Conservation (phyloP, 2,329 filamentous ascomycete species). For the Mycosphaerelloides madeirae region DNA sequence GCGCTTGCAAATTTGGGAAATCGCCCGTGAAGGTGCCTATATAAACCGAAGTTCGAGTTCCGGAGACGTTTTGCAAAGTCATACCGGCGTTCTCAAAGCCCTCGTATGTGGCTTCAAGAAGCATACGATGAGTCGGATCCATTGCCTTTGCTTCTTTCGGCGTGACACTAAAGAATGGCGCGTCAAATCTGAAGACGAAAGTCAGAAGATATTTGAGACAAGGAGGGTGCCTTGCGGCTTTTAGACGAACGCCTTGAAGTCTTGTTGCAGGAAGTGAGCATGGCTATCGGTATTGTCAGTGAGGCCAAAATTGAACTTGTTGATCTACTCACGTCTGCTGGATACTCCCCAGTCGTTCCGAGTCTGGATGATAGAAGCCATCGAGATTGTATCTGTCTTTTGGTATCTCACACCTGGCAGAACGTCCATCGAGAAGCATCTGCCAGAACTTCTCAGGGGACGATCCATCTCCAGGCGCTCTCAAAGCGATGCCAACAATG, state of each 20-base stretch:
- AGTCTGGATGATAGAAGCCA: conserved; percentile 12
- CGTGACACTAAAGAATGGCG: conserved; percentile 41
- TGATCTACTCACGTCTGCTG: too few relatives aligned
- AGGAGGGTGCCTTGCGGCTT: too few relatives aligned
- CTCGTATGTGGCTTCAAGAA: conserved; percentile 2
- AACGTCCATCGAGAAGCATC: background rate
- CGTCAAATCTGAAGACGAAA: too few relatives aligned
- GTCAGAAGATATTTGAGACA: too few relatives aligned
- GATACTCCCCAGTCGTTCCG: conserved; percentile 3
- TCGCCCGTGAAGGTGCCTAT: too few relatives aligned
- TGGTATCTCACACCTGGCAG: background rate
- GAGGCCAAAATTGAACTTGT: too few relatives aligned
- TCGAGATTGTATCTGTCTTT: conserved; percentile 24
- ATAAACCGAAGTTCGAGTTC: conserved; percentile 10
- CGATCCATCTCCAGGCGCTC: conserved; percentile 39
- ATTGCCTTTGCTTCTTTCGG: conserved; percentile 38
- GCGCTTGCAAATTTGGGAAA: too few relatives aligned
- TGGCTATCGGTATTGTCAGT: too few relatives aligned
- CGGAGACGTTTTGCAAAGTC: conserved; percentile 2
- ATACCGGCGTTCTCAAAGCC: conserved; percentile 12
- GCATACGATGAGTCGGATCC: conserved; percentile 40
- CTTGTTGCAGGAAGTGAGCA: conserved; percentile 18
- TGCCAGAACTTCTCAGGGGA: conserved; percentile 10
- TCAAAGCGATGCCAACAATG: conserved; percentile 40
- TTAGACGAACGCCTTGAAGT: conserved; percentile 14